Base-by-base conservation (phyloP, 1,139 yeast species). In the Lodderomyces orthopsilosis region DNA sequence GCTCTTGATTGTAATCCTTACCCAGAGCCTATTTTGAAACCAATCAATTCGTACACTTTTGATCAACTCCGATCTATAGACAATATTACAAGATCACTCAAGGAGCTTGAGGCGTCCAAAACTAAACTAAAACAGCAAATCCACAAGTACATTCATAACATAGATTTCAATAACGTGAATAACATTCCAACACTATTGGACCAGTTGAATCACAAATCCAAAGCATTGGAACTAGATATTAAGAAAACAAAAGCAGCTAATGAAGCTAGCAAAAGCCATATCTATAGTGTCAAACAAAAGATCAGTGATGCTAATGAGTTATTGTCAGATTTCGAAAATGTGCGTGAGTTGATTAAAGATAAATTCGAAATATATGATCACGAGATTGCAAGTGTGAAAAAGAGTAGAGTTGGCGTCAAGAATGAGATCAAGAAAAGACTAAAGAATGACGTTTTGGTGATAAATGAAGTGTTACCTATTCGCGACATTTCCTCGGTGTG, bases 11-110 rank as follows among this genome's bases (percentile, higher is more conserved):
- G 33, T 15, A 28, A 38, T 30, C 3, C 19, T 3, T 18, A 38
- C 36, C 19, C 9, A 8, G 34, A 30, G 19, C 18, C 34, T 17
- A 4, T 9, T 6, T 14, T 30, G 34, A 24, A 38, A 36, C 44
- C 37, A 37, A 38, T 44, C 2, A 41, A 44, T 1, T 67, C 74
- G 3, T 70, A 71, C 47, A 51, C 66, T 2, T 65, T 66, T 44
- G 76, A 72, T 46, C 51, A 62, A 9, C 60, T 70, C 5, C 56
- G 77, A 37, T 58, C 69, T 1, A 44, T 71, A 9, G 60, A 56
- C 42, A 66, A 61, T 41, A 54, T 71, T 21, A 46, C 58, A 19
- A 52, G 53, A 33, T 66, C 75, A 0, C 47, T 68, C 2, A 57
- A 57, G 24, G 77, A 72, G 44, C 54, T 70, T 35, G 37, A 47